Evolutionary conservation across 306 rosid genomes (phyloP), one percentile per base, ranked within the genome.

Genomic region (Medicago ruthenica): DNA sequence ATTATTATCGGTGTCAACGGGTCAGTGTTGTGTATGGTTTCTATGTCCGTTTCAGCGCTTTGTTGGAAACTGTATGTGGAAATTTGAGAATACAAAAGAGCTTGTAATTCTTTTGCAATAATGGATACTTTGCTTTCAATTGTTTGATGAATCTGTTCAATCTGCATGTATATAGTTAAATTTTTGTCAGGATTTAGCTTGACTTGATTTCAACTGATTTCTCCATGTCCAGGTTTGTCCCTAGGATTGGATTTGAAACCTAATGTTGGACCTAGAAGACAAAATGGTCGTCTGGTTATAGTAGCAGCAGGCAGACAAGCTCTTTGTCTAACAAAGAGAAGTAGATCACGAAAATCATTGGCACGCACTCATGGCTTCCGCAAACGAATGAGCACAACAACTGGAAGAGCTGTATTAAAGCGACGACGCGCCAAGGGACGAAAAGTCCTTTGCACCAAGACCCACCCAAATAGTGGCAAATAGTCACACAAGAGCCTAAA

Each of bases 381-480:
- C 58, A 81, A 78, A 53, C 68, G 99, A 63, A 96, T 92, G 98
- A 84, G 97, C 53, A 92, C 99, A 45, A 79, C 97, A 6, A 79
- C 80, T n/a, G 99, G 99, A 34, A 88, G 97, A 79, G 92, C 93
- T 61, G 7, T 92, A 21, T 58, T 96, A 14, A 92, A 88, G 83
- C 90, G 98, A 9, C 78, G 99, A 17, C 93, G 96, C 17, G 97
- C 97, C 60, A 96, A 92, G 91, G 99, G 98, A 9, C 86, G 99
- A 24, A 96, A 84, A 85, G 45, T 92, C 69, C 97, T 90, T 59
- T 96, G 99, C 92, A 86, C 98, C 3, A 96, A 96, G 81, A 74
- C 94, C 31, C 76, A 96, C 45, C 88, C 97, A 67, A 88, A 74
- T 45, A 90, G 93, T 22, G 99, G 98, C 60, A 90, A 89, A 79